Evolutionary conservation across 768 basidiomycete species (phyloP).

Genomic region (Amanita phalloides): DNA sequence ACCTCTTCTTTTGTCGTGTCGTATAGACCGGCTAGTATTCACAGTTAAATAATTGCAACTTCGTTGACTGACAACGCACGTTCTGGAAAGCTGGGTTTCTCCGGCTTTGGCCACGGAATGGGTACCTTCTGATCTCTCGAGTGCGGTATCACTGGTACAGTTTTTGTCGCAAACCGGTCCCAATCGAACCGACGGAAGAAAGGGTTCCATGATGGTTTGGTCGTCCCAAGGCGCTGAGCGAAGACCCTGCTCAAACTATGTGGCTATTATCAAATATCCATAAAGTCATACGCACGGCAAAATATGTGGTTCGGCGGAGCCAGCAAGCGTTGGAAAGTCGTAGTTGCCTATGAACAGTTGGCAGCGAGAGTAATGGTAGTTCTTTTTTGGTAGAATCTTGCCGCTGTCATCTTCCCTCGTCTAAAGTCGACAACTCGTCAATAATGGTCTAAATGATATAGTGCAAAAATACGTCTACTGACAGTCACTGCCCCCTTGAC

Average conservation of each 20-base stretch:
- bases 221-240: conserved; percentile 58
- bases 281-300: conserved; percentile 33
- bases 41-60: background rate
- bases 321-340: conserved; percentile 39
- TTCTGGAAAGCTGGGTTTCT: conserved; percentile 28
- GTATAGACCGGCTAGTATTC: conserved; percentile 37
- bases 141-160: conserved; percentile 44
- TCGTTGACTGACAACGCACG: conserved; percentile 21
- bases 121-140: conserved; percentile 28
- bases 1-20: conserved; percentile 59
- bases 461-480: conserved; percentile 5
- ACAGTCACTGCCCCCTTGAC: conserved; percentile 34
- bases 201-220: conserved; percentile 49
- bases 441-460: background rate
- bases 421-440: conserved; percentile 1
- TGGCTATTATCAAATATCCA: background rate
- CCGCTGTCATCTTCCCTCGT: conserved; percentile 14
- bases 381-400: conserved; percentile 28
- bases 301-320: conserved; percentile 22
- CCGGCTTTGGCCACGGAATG: conserved; percentile 64
- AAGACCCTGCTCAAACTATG: conserved; percentile 45
- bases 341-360: conserved; percentile 68
- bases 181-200: conserved; percentile 51
- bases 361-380: conserved; percentile 70
- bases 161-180: conserved; percentile 61